phyloP scores from a whole-genome alignment of 257 asterid species.

The Solanum microdontum region DNA sequence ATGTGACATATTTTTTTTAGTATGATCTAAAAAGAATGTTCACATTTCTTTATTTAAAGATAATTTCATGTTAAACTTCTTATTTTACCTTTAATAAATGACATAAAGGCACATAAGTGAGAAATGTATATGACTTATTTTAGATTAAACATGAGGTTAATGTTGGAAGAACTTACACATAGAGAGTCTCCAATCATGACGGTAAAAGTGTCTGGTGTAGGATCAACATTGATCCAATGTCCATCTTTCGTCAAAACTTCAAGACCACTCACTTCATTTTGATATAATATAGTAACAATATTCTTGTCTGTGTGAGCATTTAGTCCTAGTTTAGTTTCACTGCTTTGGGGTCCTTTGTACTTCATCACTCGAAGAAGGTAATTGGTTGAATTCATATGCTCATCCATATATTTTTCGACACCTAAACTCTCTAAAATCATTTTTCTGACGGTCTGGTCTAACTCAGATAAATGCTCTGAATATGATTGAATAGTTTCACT shows the following conservation, averaged over 20 bases:
- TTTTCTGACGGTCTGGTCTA: constrained; percentile 31
- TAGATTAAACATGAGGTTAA: neutral
- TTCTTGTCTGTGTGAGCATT: constrained; percentile 43
- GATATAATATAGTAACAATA: constrained; percentile 24
- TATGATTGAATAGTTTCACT: constrained; percentile 23
- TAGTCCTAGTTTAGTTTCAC: constrained; percentile 24
- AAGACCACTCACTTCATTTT: constrained; percentile 26
- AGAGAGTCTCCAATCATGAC: constrained; percentile 46
- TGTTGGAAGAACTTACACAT: constrained; percentile 9
- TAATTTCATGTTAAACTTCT: no score
- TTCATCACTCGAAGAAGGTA: constrained; percentile 39
- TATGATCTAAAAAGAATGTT: no score
- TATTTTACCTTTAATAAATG: no score
- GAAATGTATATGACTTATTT: no score
- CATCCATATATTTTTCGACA: constrained; percentile 28
- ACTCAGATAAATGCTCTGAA: constrained; percentile 21
- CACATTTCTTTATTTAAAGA: no score
- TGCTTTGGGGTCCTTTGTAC: constrained; percentile 30
- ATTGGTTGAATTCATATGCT: constrained; percentile 36
- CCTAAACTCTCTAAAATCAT: constrained; percentile 43
- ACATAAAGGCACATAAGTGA: no score
- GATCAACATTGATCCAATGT: constrained; percentile 29
- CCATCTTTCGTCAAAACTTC: constrained; percentile 39
- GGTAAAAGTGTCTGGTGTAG: constrained; percentile 24
- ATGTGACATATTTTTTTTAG: no score